These are phyloP conservation scores for Tylopilus subfusipes DNA, from an alignment of 768 basidiomycete species.

Conservation along the genomic window DNA sequence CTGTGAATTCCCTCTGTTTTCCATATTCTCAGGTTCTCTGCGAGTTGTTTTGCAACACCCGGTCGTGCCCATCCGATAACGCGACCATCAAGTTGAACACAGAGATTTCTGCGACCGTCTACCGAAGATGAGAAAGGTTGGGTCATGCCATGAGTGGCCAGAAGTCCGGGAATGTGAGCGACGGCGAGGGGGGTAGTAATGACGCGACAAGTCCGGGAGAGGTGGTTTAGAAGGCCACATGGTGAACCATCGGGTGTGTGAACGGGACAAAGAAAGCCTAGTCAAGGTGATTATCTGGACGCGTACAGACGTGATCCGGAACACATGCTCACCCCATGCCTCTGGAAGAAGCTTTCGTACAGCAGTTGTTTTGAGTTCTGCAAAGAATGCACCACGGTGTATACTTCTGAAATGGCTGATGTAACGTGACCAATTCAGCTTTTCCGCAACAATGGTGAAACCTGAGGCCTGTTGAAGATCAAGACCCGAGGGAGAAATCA, in stretches of 20 bases:
- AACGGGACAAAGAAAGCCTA: slow-evolving; percentile 96
- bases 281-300: slow-evolving; percentile 5
- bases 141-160: slow-evolving; percentile 91
- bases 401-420: slow-evolving; percentile 98
- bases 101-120: slow-evolving; percentile 77
- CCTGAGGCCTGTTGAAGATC: slow-evolving; percentile 97
- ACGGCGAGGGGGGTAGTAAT: slow-evolving; percentile 73
- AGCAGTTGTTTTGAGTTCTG: slow-evolving; percentile 95
- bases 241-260: slow-evolving; percentile 98
- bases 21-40: slow-evolving; percentile 84
- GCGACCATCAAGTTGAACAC: slow-evolving; percentile 92
- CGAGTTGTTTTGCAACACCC: slow-evolving; percentile 69
- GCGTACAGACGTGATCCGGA: not conserved
- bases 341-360: slow-evolving; percentile 96
- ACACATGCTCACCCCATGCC: slow-evolving; percentile 76
- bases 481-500: slow-evolving; percentile 90
- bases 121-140: slow-evolving; percentile 77
- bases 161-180: slow-evolving; percentile 75
- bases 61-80: slow-evolving; percentile 92
- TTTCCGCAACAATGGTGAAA: slow-evolving; percentile 99
- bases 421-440: slow-evolving; percentile 97
- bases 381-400: slow-evolving; percentile 98
- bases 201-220: slow-evolving; percentile 90
- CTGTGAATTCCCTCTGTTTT: slow-evolving; percentile 85
- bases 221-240: slow-evolving; percentile 95